Evolutionary conservation across 495 filamentous ascomycete genomes (phyloP).

Genomic region (Opeltia flavorubescens): DNA sequence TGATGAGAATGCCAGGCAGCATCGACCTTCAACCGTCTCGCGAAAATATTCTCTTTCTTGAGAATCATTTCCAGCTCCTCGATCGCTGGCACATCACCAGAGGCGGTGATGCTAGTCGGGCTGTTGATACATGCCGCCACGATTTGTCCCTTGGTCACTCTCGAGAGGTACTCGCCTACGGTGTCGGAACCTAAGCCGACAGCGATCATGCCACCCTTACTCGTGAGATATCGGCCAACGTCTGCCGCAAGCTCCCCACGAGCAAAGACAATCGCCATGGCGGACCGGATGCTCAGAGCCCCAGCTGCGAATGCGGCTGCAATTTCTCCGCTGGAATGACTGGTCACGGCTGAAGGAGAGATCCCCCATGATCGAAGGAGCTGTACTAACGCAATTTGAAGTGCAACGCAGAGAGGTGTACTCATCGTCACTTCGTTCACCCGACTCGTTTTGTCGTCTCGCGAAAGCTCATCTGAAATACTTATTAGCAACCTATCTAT

Average conservation of each 20-base stretch:
- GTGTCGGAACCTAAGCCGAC: neutral
- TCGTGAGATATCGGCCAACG: neutral
- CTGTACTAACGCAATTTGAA: conserved; percentile 26
- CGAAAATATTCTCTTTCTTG: neutral
- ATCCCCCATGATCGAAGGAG: conserved; percentile 25
- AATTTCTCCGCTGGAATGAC: conserved; percentile 30
- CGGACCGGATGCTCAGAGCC: conserved; percentile 8
- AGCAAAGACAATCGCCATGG: neutral
- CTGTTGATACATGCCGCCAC: conserved; percentile 14
- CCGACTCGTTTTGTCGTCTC: neutral
- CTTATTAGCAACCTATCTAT: neutral
- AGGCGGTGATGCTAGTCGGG: conserved; percentile 18
- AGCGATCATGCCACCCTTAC: conserved; percentile 6
- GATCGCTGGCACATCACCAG: conserved; percentile 15
- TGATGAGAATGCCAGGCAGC: conserved; percentile 30
- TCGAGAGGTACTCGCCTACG: conserved; percentile 15
- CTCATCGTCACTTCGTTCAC: conserved; percentile 11
- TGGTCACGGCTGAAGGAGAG: conserved; percentile 19
- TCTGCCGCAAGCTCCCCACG: neutral
- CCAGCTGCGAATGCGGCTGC: conserved; percentile 27
- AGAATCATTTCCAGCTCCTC: conserved; percentile 2
- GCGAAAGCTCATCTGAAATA: neutral
- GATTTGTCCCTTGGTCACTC: conserved; percentile 14
- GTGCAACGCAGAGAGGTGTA: conserved; percentile 22
- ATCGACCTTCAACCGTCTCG: conserved; percentile 1